A percentile compares a stretch with the other conserved stretches of the same genome.
These are phyloP conservation scores for Chrysanthemum makinoi DNA, from an alignment of 129 eudicot genomes.

Conservation along the genomic window DNA sequence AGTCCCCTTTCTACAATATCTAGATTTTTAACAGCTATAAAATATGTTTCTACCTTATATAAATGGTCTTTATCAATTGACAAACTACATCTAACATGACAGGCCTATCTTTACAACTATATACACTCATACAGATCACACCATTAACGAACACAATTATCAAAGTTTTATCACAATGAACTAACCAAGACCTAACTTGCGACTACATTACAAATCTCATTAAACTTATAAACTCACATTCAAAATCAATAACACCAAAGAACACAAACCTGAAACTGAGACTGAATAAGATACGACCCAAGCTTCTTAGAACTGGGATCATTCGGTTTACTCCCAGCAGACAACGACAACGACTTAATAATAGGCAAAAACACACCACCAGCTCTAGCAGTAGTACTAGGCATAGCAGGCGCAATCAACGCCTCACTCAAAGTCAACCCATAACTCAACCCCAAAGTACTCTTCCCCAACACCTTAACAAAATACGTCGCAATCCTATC, in stretches of 20 bases:
- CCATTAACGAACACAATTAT: not conserved
- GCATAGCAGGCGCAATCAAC: slow-evolving; percentile 96
- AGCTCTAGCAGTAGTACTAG: slow-evolving; percentile 91
- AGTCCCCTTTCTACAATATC: too few species aligned
- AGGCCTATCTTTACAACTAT: too few species aligned
- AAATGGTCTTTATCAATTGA: too few species aligned
- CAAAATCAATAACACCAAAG: not conserved
- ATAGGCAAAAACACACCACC: slow-evolving; percentile 95
- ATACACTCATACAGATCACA: too few species aligned
- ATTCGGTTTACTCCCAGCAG: slow-evolving; percentile 75
- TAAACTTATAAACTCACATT: too few species aligned
- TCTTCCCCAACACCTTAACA: slow-evolving; percentile 83
- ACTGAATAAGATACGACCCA: slow-evolving; percentile 72
- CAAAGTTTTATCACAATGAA: not conserved
- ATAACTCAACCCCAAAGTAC: slow-evolving; percentile 82
- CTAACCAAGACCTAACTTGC: too few species aligned
- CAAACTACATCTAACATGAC: too few species aligned
- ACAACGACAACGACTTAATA: slow-evolving; percentile 65
- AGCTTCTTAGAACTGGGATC: slow-evolving; percentile 60
- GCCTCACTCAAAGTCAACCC: slow-evolving; percentile 90
- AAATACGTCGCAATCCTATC: slow-evolving; percentile 87
- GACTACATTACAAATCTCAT: too few species aligned
- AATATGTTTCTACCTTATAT: too few species aligned
- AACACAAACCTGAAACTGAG: slow-evolving; percentile 85
- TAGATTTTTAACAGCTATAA: too few species aligned